phyloP scores from a whole-genome alignment of 805 yeast genomes.

The Schizosaccharomyces japonicus region DNA sequence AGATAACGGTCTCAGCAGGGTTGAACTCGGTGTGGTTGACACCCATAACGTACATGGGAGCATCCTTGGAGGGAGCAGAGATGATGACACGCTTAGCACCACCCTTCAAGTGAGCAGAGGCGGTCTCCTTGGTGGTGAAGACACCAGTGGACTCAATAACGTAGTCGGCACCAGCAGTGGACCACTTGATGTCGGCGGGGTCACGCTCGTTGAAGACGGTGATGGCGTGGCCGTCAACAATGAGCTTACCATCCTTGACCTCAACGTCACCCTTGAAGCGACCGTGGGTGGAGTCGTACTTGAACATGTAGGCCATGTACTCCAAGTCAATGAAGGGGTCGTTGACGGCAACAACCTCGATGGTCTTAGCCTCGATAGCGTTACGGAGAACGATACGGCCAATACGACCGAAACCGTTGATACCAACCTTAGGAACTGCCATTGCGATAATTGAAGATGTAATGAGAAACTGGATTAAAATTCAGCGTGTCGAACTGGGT shows the following conservation, averaged over 20 bases:
- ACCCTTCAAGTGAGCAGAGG: constrained; percentile 60
- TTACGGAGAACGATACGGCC: constrained; percentile 73
- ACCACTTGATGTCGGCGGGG: constrained; percentile 80
- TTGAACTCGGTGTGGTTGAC: constrained; percentile 66
- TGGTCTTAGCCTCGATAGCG: constrained; percentile 49
- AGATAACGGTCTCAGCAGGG: constrained; percentile 48
- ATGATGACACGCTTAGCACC: constrained; percentile 90
- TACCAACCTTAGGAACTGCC: constrained; percentile 41
- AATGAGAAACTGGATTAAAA: too few relatives aligned
- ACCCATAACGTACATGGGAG: constrained; percentile 88
- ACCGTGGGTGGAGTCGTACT: constrained; percentile 87
- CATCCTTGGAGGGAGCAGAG: constrained; percentile 83
- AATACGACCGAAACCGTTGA: constrained; percentile 87
- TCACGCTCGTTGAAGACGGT: constrained; percentile 56
- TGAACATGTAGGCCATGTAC: constrained; percentile 86
- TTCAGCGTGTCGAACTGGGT: too few relatives aligned
- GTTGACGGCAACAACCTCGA: constrained; percentile 67
- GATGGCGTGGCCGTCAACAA: constrained; percentile 47
- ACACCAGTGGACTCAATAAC: constrained; percentile 90
- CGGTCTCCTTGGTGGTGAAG: constrained; percentile 62
- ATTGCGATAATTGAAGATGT: constrained; percentile 6
- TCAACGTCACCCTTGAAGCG: constrained; percentile 52
- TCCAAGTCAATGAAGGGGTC: constrained; percentile 79
- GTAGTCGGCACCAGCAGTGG: constrained; percentile 47
- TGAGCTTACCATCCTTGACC: constrained; percentile 24